Conservation (phyloP, 2,329 filamentous ascomycete species). For the Verticillium albo-atrum region DNA sequence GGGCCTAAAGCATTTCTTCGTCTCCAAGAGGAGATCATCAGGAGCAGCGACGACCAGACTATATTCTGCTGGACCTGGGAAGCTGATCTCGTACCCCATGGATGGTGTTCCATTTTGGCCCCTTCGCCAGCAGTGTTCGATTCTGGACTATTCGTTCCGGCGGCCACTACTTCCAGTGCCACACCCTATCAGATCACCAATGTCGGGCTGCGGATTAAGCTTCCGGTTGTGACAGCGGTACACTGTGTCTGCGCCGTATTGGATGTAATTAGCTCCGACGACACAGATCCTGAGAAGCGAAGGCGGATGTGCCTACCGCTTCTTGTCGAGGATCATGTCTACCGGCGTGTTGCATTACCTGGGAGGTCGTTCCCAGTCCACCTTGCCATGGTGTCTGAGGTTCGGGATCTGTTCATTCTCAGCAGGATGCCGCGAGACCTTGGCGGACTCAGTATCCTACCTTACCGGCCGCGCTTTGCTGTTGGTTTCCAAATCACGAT, state of each 20-base stretch:
- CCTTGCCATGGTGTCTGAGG: constrained; percentile 1
- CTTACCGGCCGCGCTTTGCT: constrained; percentile 4
- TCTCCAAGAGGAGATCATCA: constrained; percentile 19
- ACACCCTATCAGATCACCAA: constrained; percentile 6
- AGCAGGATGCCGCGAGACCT: constrained; percentile 2
- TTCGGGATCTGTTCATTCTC: constrained; percentile 2
- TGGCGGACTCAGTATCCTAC: constrained; percentile 1
- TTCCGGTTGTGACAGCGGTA: constrained; percentile 3
- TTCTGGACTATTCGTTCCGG: constrained; percentile 2
- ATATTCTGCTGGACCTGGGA: constrained; percentile 21
- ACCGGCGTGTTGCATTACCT: constrained; percentile 5
- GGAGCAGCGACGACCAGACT: constrained; percentile 13
- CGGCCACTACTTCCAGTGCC: neutral
- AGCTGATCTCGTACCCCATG: constrained; percentile 4
- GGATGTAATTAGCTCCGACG: constrained; percentile 7
- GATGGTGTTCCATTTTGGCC: constrained; percentile 5
- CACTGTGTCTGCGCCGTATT: constrained; percentile 7
- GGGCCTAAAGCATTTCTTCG: constrained; percentile 14
- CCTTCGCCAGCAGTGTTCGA: constrained; percentile 6
- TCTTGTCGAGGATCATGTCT: constrained; percentile 2
- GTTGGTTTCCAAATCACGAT: constrained; percentile 3
- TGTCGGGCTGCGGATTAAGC: constrained; percentile 5
- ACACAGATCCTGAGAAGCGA: constrained; percentile 4
- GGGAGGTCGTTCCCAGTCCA: constrained; percentile 3
- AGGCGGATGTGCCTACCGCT: constrained; percentile 7